These are phyloP conservation scores for Babesia ovis DNA, from an alignment of 169 alveolate genomes.

Conservation along the genomic window DNA sequence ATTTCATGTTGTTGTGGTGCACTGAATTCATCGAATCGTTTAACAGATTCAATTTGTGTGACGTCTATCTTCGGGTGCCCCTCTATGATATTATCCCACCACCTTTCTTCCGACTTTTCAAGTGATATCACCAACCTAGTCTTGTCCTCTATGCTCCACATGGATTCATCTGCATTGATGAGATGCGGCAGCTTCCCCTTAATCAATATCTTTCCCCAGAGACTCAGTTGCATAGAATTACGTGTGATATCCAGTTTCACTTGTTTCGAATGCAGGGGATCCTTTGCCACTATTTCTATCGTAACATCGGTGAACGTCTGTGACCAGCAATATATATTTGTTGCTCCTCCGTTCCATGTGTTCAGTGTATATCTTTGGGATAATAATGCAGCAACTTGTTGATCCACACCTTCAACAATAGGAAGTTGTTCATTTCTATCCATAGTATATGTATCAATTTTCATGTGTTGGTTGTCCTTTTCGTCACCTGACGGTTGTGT, in stretches of 20 bases:
- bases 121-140: constrained; percentile 61
- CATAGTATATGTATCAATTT: not conserved
- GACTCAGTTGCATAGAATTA: constrained; percentile 1
- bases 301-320: constrained; percentile 74
- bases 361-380: constrained; percentile 33
- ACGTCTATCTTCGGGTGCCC: constrained; percentile 80
- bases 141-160: constrained; percentile 79
- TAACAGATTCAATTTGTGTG: constrained; percentile 76
- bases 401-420: not conserved
- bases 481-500: not conserved
- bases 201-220: constrained; percentile 21
- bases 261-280: constrained; percentile 14
- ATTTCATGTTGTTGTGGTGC: constrained; percentile 73
- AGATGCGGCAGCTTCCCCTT: constrained; percentile 26
- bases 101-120: constrained; percentile 74
- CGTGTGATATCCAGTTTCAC: constrained; percentile 23
- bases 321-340: constrained; percentile 74
- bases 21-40: constrained; percentile 73
- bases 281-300: constrained; percentile 57
- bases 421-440: not conserved
- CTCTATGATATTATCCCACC: constrained; percentile 80
- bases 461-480: not conserved
- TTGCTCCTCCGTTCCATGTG: constrained; percentile 76
- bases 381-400: not conserved
- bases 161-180: constrained; percentile 68